phyloP scores from a whole-genome alignment of 177 flowering plant species.

The Tripterygium wilfordii region DNA sequence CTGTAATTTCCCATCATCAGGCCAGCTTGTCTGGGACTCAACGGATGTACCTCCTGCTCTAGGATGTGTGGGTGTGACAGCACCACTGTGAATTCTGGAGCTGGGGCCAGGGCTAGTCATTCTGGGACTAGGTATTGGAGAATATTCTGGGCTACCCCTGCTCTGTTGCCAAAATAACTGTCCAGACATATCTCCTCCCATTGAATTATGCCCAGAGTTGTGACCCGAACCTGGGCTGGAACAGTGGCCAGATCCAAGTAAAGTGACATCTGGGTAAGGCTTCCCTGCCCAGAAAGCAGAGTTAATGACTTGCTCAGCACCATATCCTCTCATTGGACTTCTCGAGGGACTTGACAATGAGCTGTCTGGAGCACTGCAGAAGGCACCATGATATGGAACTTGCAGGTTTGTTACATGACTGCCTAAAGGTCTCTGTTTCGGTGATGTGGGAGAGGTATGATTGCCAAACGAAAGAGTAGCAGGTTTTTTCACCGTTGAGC shows the following conservation, averaged over 20 bases:
- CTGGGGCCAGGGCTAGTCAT: constrained; percentile 68
- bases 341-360: constrained; percentile 86
- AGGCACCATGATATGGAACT: constrained; percentile 51
- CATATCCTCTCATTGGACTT: constrained; percentile 66
- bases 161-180: constrained; percentile 86
- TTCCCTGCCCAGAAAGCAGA: constrained; percentile 65
- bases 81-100: constrained; percentile 63
- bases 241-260: constrained; percentile 81
- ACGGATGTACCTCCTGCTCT: constrained; percentile 38
- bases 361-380: constrained; percentile 80
- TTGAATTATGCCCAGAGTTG: constrained; percentile 73
- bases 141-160: constrained; percentile 89
- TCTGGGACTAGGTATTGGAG: constrained; percentile 85
- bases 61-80: constrained; percentile 63
- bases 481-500: constrained; percentile 42
- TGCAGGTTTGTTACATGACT: constrained; percentile 50
- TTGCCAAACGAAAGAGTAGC: constrained; percentile 23
- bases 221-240: constrained; percentile 85
- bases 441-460: constrained; percentile 41
- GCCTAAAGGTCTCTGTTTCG: constrained; percentile 39
- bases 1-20: constrained; percentile 56
- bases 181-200: constrained; percentile 70
- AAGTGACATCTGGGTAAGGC: constrained; percentile 52
- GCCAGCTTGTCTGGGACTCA: constrained; percentile 43
- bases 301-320: constrained; percentile 54